These are phyloP conservation scores for Arthrobotrys sphaeroides DNA, from an alignment of 2,329 filamentous ascomycete genomes.

Conservation along the genomic window DNA sequence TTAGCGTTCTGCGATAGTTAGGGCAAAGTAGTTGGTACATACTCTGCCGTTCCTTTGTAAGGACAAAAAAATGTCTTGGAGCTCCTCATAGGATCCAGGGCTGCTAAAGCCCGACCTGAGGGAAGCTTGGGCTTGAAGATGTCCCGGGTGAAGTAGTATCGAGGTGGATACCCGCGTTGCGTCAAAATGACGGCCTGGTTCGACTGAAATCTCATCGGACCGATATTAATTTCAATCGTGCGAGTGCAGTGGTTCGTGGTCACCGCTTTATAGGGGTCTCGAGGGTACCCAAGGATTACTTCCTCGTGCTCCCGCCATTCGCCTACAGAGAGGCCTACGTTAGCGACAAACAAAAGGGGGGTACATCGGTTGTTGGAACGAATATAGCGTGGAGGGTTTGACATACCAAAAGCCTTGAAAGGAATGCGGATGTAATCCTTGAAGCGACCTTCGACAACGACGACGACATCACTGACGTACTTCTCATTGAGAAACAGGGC, in stretches of 20 bases:
- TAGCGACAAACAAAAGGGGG: background rate
- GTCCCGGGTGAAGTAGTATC: slow-evolving; percentile 36
- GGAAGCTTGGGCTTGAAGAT: slow-evolving; percentile 23
- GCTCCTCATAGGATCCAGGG: background rate
- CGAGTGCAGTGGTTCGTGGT: slow-evolving; percentile 18
- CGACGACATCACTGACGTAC: background rate
- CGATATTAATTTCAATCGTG: slow-evolving; percentile 20
- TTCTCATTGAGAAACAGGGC: background rate
- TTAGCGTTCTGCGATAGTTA: background rate
- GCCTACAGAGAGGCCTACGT: background rate
- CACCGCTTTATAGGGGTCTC: slow-evolving; percentile 41
- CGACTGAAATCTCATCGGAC: slow-evolving; percentile 16
- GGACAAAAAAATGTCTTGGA: slow-evolving; percentile 28
- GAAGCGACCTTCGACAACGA: slow-evolving; percentile 9
- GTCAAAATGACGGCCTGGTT: slow-evolving; percentile 34
- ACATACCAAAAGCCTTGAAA: slow-evolving; percentile 35
- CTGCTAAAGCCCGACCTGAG: background rate
- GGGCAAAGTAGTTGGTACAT: too few relatives aligned
- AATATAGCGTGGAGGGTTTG: background rate
- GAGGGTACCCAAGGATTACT: slow-evolving; percentile 25
- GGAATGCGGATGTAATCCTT: slow-evolving; percentile 31
- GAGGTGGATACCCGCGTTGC: slow-evolving; percentile 32
- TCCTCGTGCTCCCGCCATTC: slow-evolving; percentile 49
- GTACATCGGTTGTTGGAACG: background rate
- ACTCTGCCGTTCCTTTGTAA: slow-evolving; percentile 47